Percentiles rank a stretch among this genome's conserved stretches.
Conservation (phyloP, 2,329 filamentous ascomycete genomes). For the Penicillium sp. region DNA sequence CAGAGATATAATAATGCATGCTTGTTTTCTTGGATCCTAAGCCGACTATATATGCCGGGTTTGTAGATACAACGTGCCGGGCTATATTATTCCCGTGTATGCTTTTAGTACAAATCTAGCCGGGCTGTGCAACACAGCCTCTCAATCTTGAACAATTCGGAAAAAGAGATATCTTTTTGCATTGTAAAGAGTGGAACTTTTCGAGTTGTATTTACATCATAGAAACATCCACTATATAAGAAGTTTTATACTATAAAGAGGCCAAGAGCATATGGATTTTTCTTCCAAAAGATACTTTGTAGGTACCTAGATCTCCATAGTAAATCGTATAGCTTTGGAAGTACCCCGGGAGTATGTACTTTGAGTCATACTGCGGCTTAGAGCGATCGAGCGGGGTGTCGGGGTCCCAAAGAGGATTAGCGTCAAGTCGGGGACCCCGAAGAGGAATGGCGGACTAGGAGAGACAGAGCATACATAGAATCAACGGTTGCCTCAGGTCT, state of each 20-base stretch:
- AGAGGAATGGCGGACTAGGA: conserved; percentile 19
- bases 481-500: conserved; percentile 22
- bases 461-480: conserved; percentile 9
- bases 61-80: background rate
- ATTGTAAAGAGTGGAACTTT: background rate
- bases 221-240: background rate
- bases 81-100: background rate
- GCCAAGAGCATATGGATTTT: background rate
- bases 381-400: conserved; percentile 19
- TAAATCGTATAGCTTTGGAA: background rate
- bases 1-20: background rate
- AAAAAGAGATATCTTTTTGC: background rate
- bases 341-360: background rate
- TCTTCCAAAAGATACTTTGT: background rate
- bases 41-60: background rate
- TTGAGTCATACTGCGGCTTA: conserved; percentile 13
- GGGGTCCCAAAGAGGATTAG: conserved; percentile 30
- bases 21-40: background rate
- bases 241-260: background rate
- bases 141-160: background rate
- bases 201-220: background rate
- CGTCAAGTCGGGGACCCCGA: conserved; percentile 31
- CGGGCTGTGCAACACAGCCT: conserved; percentile 8
- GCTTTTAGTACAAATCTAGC: background rate
- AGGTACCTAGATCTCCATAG: background rate